Base-by-base conservation (phyloP, 2,329 filamentous ascomycete genomes). In the Trichophyton equinum region DNA sequence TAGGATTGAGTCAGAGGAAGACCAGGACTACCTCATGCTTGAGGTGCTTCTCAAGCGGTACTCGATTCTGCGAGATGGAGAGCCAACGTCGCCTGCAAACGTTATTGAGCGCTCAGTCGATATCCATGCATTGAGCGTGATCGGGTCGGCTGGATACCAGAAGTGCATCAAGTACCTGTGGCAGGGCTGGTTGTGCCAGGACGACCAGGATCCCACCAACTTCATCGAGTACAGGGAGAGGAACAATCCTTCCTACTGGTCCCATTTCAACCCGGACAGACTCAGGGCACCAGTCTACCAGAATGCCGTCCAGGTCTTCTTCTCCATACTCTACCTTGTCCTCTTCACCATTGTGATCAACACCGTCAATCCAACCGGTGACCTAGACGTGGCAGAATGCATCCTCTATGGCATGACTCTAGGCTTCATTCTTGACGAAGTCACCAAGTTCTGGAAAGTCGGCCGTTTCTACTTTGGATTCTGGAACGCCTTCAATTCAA, bases 161-260 rank as follows among this genome's bases (percentile, higher is more conserved):
- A 96, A 95, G 76, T 97, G 92, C 71, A 90, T 97, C 68, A 84
- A 81, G 64, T 90, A 95, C 70, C 84, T 99, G 7, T 99, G 94
- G 94, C 84, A 85, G 64, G 94, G 94, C 22, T 99, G 94, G 94
- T 79, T 97, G 7, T 85, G 96, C n/a, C 94, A 99, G 72, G 90
- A 96, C 66, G 91, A 96, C 67, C 81, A 91, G 57, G 91, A 97
- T 67, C 88, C 92, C 0, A 85, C 86, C n/a, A 85, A 85, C 59
- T 99, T 99, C 71, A 82, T 96, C 60, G 86, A 91, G 69, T 99
- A 95, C 78, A 84, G 86, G 67, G 80, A 89, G 62, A 90, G 90
- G 71, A 89, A 86, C 62, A 88, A 91, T 71, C 85, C 84, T 1
- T 81, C 79, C 51, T 95, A 94, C 74, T 83, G 86, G 76, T 77